Percentiles rank a stretch among this genome's conserved stretches.
phyloP scores from a whole-genome alignment of 2,329 filamentous ascomycete species.

The Pseudopyrenochaeta lycopersici region DNA sequence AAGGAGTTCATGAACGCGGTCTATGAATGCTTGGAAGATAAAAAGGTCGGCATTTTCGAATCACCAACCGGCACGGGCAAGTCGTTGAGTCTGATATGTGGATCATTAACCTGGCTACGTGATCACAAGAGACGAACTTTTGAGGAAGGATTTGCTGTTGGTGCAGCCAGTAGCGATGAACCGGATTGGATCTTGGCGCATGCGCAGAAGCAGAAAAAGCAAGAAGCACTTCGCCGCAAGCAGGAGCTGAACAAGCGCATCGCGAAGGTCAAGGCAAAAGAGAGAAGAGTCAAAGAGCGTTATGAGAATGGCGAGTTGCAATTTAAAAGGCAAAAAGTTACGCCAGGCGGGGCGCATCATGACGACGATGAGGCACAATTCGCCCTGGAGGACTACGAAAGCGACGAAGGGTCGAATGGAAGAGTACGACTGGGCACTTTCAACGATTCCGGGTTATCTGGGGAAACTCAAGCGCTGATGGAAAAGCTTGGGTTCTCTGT shows the following conservation, averaged over 20 bases:
- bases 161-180: slow-evolving; percentile 69
- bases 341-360: slow-evolving; percentile 8
- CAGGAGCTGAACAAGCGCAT: slow-evolving; percentile 79
- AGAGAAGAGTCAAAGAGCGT: slow-evolving; percentile 67
- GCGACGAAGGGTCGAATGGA: slow-evolving; percentile 61
- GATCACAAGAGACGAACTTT: slow-evolving; percentile 73
- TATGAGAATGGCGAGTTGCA: slow-evolving; percentile 58
- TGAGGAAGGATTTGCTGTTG: slow-evolving; percentile 61
- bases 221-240: slow-evolving; percentile 71
- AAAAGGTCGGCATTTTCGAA: slow-evolving; percentile 87
- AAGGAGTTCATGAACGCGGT: slow-evolving; percentile 85
- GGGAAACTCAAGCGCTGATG: slow-evolving; percentile 78
- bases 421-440: slow-evolving; percentile 26
- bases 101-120: slow-evolving; percentile 89
- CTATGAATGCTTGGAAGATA: slow-evolving; percentile 79
- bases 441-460: slow-evolving; percentile 66
- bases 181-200: slow-evolving; percentile 87
- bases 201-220: slow-evolving; percentile 72
- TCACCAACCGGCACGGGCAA: slow-evolving; percentile 95
- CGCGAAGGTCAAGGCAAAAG: slow-evolving; percentile 67
- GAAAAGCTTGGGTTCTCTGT: slow-evolving; percentile 60
- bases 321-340: slow-evolving; percentile 54
- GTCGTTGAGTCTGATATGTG: slow-evolving; percentile 90
- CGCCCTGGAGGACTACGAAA: slow-evolving; percentile 78
- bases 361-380: slow-evolving; percentile 71